Evolutionary conservation across 805 yeast species (phyloP), one percentile per base, ranked within the genome.

Genomic region (Saturnispora sanitii): DNA sequence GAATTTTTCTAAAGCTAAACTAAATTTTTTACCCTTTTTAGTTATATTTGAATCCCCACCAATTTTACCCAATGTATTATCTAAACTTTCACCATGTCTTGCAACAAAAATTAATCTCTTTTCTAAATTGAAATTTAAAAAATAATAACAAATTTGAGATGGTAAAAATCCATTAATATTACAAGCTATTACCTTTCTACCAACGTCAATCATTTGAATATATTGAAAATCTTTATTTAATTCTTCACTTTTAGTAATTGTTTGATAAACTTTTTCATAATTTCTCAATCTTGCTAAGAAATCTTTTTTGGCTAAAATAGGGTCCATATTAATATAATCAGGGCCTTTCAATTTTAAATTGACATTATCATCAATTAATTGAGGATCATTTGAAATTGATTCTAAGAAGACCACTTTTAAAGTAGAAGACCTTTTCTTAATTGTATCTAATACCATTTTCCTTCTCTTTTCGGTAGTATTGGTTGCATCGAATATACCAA

Each of bases 31-130:
- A 28, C 98, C 98, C 39, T 95, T 73, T 43, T 71, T 69, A 0
- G 96, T 88, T 32, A 90, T 64, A 19, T 68, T 66, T 0, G 96
- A 81, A 58, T 90, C 92, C 18, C 98, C 98, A 9, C 98, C 97
- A 49, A 90, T 86, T 40, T 76, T 68, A 4, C 98, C 98, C 38
- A 64, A 54, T 16, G 85, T 79, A 56, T 90, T 90, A 56, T 87
- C 96, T 26, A 72, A 71, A 48, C 88, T 77, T 62, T 90, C 97
- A 38, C 98, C 98, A 54, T 88, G 96, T 46, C 98, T 74, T 1
- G 96, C 80, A 46, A 90, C 82, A 87, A 95, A 90, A 38, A 90
- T 87, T 57, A 88, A 94, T 45, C 96, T 71, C 56, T 84, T 92
- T 43, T 81, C 73, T 33, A 90, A 67, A 56, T 92, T 90, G 72